Evolutionary conservation across 345 rosid genomes (phyloP), one percentile per base, ranked within the genome.

Genomic region (Tarenaya hassleriana): DNA sequence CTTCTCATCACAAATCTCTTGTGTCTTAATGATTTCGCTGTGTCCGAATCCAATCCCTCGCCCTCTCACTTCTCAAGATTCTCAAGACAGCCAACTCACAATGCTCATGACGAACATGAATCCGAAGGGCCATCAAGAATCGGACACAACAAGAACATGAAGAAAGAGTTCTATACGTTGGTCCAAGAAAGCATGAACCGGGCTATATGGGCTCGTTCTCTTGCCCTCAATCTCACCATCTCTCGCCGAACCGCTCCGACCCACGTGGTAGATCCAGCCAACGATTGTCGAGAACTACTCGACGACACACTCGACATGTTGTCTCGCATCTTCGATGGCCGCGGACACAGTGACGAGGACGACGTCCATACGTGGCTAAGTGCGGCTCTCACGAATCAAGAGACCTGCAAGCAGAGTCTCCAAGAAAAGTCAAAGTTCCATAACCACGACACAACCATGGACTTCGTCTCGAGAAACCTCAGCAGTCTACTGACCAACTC

Each of bases 311-410:
- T 76, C 7, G 71, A 71, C 42, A 68, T 64, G 58, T 66, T 79
- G 41, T 67, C 73, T 10, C 75, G 73, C 8, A 66, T 73, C 34
- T 46, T 15, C 53, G 41, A 0, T 16, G 27, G 49, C 15, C 15
- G n/a, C 42, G 41, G 24, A 13, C 27, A 64, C 35, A 34, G 50
- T 27, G 29, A 6, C 29, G 34, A 27, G 1, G 46, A 56, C 13
- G 81, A 79, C 54, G 66, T 75, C 12, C 77, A 66, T 14, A 79
- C 84, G 17, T 75, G 79, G 77, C 68, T 79, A 41, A 75, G 81
- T 47, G 79, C 84, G 0, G 73, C 81, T 7, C 59, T 79, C 29
- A 79, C 84, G 39, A 75, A 79, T 33, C 75, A 75, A 69, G 69
- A 70, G 43, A 71, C 81, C 1, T 79, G 81, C 52, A 37, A 62